These are phyloP conservation scores for Starmerella gropengiesseri DNA, from an alignment of 805 yeast species.

Conservation along the genomic window DNA sequence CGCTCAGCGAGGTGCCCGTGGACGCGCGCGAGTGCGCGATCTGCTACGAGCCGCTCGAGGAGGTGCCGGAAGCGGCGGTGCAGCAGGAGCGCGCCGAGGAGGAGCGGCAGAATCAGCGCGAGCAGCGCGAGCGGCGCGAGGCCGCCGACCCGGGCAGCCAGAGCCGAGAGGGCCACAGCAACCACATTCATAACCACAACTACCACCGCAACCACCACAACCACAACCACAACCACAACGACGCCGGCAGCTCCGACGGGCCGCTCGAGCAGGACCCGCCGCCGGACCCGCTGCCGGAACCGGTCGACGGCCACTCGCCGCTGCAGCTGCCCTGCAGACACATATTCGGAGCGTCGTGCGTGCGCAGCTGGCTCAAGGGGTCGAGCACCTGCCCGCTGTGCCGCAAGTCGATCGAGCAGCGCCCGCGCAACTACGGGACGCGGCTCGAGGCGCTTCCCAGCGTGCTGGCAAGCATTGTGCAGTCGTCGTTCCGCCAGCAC, in stretches of 20 bases:
- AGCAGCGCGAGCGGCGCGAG: not conserved
- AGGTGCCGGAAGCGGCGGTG: not conserved
- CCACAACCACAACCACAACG: not conserved
- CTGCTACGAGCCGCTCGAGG: conserved; percentile 22
- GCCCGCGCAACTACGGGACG: not conserved
- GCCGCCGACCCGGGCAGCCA: not conserved
- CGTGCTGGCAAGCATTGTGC: not conserved
- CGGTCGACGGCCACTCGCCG: conserved; percentile 43
- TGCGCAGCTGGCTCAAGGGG: conserved; percentile 68
- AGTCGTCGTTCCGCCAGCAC: not conserved
- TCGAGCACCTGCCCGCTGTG: conserved; percentile 81
- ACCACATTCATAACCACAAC: not conserved
- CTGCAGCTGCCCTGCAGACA: conserved; percentile 77
- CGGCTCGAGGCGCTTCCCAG: not conserved
- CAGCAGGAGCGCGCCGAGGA: not conserved
- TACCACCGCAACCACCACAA: no score
- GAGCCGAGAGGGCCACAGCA: not conserved
- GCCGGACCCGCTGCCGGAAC: no score
- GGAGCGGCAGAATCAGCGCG: not conserved
- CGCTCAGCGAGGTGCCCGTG: conserved; percentile 11
- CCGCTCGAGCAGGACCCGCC: not conserved
- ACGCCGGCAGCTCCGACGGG: not conserved
- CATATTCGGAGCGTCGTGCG: conserved; percentile 74
- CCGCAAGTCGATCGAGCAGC: conserved; percentile 41
- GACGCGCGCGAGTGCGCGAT: conserved; percentile 19